Percentiles rank a stretch among this genome's conserved stretches.
Evolutionary conservation across 306 rosid genomes (phyloP).

Genomic region (Acmispon strigosus): DNA sequence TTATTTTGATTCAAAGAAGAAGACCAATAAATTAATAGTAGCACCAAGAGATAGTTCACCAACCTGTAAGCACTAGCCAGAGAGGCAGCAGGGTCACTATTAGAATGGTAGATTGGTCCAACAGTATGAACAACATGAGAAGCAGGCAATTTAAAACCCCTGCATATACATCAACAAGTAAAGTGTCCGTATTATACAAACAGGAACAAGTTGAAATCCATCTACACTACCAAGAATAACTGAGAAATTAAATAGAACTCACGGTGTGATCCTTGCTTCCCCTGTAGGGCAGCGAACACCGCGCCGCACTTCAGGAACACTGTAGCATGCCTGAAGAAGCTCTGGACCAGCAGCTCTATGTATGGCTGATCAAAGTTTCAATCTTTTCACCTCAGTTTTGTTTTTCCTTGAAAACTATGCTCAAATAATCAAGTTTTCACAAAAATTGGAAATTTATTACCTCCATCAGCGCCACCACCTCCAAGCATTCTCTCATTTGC

Average conservation of each 20-base stretch:
- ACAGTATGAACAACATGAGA: constrained; percentile 81
- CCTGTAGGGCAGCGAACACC: constrained; percentile 87
- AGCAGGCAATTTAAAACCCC: constrained; percentile 73
- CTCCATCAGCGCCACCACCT: constrained; percentile 96
- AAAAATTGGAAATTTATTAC: constrained; percentile 20
- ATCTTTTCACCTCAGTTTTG: no score
- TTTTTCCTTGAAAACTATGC: background rate
- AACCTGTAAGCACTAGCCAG: constrained; percentile 81
- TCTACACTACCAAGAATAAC: background rate
- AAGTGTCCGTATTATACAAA: background rate
- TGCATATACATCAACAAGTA: constrained; percentile 26
- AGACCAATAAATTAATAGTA: background rate
- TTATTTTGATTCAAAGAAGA: background rate
- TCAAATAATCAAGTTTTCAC: background rate
- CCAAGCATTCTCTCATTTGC: constrained; percentile 94
- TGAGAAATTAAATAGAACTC: constrained; percentile 14
- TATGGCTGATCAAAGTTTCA: constrained; percentile 42
- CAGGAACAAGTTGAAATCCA: background rate
- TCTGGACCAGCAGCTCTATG: constrained; percentile 87
- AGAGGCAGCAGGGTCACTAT: constrained; percentile 44
- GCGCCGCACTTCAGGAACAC: constrained; percentile 61
- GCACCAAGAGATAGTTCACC: background rate
- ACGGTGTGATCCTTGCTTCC: constrained; percentile 91
- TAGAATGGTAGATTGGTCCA: constrained; percentile 58
- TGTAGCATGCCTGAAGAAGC: constrained; percentile 58